A percentile compares a stretch with the other conserved stretches of the same genome.
These are phyloP conservation scores for Psilocybe cubensis DNA, from an alignment of 768 basidiomycete genomes.

Conservation along the genomic window DNA sequence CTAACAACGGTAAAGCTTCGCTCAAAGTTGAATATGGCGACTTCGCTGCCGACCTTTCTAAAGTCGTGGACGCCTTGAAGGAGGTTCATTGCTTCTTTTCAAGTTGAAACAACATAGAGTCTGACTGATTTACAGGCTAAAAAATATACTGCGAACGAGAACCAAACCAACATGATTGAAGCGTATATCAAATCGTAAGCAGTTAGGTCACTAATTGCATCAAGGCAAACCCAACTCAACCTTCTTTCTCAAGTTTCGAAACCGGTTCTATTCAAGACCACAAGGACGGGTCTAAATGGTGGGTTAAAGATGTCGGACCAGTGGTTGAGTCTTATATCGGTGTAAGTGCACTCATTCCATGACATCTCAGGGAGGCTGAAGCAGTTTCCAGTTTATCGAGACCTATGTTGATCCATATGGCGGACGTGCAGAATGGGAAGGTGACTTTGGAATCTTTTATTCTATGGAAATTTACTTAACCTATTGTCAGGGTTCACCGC, in stretches of 20 bases:
- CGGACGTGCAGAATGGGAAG: slow-evolving; percentile 93
- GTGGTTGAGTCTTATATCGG: slow-evolving; percentile 90
- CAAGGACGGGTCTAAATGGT: slow-evolving; percentile 73
- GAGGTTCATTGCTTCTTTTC: slow-evolving; percentile 46
- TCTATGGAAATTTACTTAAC: slow-evolving; percentile 4
- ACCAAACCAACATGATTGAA: slow-evolving; percentile 75
- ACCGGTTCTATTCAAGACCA: slow-evolving; percentile 82
- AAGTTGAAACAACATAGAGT: neutral
- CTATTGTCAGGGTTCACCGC: slow-evolving; percentile 75
- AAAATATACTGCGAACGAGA: slow-evolving; percentile 72
- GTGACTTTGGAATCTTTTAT: slow-evolving; percentile 32
- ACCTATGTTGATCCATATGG: slow-evolving; percentile 91
- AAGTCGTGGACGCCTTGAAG: slow-evolving; percentile 55
- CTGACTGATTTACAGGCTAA: slow-evolving; percentile 53
- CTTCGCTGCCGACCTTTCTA: slow-evolving; percentile 58
- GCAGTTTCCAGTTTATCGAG: slow-evolving; percentile 64
- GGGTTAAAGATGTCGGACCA: slow-evolving; percentile 88
- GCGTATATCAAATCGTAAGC: slow-evolving; percentile 78
- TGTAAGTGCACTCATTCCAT: slow-evolving; percentile 29
- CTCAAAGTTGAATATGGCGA: slow-evolving; percentile 79
- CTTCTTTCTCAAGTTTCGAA: slow-evolving; percentile 53
- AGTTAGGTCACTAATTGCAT: neutral
- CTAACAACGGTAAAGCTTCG: slow-evolving; percentile 43
- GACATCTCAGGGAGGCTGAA: neutral
- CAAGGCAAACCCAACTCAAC: neutral